Evolutionary conservation across 345 rosid genomes (phyloP).

Genomic region (Moricandia arvensis): DNA sequence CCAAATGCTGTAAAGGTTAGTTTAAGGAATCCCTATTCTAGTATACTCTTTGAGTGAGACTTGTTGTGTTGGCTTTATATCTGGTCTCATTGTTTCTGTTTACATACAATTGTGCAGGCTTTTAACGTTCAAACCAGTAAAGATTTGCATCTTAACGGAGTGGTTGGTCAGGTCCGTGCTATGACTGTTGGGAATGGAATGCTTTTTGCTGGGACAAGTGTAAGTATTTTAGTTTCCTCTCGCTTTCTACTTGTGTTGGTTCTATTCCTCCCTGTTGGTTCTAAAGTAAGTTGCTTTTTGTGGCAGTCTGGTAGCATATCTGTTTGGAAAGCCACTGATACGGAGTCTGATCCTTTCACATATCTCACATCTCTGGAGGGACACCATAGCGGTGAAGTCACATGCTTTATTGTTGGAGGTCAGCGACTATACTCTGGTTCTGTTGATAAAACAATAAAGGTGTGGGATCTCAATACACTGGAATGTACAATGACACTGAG

Average conservation of each 20-base stretch:
- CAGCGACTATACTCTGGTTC: conserved; percentile 50
- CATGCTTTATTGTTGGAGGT: conserved; percentile 40
- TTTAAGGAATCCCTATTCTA: neutral
- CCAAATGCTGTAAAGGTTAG: conserved; percentile 54
- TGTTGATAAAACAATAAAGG: conserved; percentile 49
- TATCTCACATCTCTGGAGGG: conserved; percentile 37
- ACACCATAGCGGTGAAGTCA: conserved; percentile 40
- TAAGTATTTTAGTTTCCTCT: conserved; percentile 21
- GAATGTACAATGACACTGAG: conserved; percentile 41
- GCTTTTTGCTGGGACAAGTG: conserved; percentile 66
- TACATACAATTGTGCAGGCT: conserved; percentile 41
- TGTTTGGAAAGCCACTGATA: conserved; percentile 46
- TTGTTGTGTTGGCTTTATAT: neutral
- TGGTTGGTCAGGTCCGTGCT: conserved; percentile 49
- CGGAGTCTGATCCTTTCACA: conserved; percentile 43
- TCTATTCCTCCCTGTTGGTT: neutral
- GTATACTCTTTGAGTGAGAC: neutral
- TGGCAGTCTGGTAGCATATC: conserved; percentile 49
- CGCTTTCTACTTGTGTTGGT: neutral
- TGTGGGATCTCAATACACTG: conserved; percentile 54
- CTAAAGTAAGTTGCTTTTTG: neutral
- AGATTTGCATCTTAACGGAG: conserved; percentile 40
- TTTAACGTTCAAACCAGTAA: conserved; percentile 44
- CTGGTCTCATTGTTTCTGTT: conserved; percentile 3
- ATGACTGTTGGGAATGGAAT: conserved; percentile 40